A percentile compares a stretch with the other conserved stretches of the same genome.
These are phyloP conservation scores for Spinellus fusiger DNA, from an alignment of 192 early-diverging fungal species.

Conservation along the genomic window DNA sequence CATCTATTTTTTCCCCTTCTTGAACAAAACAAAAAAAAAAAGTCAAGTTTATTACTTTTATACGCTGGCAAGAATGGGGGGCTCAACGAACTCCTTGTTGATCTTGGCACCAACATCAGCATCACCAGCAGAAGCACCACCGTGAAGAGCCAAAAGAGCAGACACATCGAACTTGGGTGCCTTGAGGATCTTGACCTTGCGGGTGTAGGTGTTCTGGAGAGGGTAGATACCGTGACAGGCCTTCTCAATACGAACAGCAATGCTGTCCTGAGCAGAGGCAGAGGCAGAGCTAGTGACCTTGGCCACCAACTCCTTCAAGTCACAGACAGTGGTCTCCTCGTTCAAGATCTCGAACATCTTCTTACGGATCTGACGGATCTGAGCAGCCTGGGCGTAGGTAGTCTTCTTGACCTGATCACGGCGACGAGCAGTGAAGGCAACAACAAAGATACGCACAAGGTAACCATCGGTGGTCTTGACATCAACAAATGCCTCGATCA, in stretches of 20 bases:
- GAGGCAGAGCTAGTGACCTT: conserved; percentile 81
- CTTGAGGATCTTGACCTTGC: conserved; percentile 99
- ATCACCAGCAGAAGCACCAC: conserved; percentile 71
- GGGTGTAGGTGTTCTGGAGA: conserved; percentile 91
- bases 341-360: conserved; percentile 99
- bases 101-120: conserved; percentile 76
- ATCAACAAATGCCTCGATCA: conserved; percentile 96
- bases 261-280: conserved; percentile 62
- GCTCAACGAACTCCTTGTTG: conserved; percentile 82
- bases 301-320: conserved; percentile 91
- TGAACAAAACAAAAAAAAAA: too few relatives aligned
- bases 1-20: too few relatives aligned
- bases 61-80: conserved; percentile 43
- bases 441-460: conserved; percentile 93
- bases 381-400: conserved; percentile 94
- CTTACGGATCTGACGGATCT: conserved; percentile 98
- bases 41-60: too few relatives aligned
- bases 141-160: conserved; percentile 96
- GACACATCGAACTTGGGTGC: conserved; percentile 92
- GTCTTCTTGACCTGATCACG: conserved; percentile 95
- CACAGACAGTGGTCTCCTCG: conserved; percentile 74
- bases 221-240: conserved; percentile 97
- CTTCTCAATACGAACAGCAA: conserved; percentile 97
- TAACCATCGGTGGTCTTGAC: conserved; percentile 99
- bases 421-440: conserved; percentile 95